phyloP scores from a whole-genome alignment of 495 filamentous ascomycete genomes.

The Platismatia glauca region DNA sequence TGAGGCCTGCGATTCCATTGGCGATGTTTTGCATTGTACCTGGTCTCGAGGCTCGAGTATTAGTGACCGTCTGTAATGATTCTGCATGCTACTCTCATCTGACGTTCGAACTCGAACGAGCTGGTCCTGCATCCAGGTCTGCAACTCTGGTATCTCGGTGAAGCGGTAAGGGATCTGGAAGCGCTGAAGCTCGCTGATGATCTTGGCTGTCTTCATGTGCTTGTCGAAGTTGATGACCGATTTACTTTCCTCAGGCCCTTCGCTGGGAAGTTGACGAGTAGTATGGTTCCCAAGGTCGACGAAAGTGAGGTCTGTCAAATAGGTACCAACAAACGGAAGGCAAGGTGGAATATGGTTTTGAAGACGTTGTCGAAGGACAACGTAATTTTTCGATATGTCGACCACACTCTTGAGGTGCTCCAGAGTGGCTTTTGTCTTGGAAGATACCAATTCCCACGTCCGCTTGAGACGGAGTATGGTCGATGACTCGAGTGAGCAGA shows the following conservation, averaged over 20 bases:
- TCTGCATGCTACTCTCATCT: constrained; percentile 71
- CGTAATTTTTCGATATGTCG: constrained; percentile 84
- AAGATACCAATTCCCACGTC: constrained; percentile 87
- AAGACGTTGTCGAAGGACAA: constrained; percentile 77
- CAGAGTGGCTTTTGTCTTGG: constrained; percentile 72
- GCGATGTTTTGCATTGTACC: constrained; percentile 17
- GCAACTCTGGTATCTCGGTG: constrained; percentile 75
- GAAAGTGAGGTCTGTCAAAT: constrained; percentile 70
- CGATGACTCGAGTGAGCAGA: constrained; percentile 84
- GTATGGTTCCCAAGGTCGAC: constrained; percentile 92
- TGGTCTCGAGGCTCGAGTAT: constrained; percentile 76
- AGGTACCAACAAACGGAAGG: constrained; percentile 93
- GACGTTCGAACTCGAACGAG: constrained; percentile 70
- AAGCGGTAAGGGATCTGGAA: constrained; percentile 96
- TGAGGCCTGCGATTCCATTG: constrained; percentile 13
- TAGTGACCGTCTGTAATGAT: constrained; percentile 79
- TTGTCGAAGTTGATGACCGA: constrained; percentile 98
- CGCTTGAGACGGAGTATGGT: constrained; percentile 83
- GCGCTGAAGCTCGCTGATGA: constrained; percentile 90
- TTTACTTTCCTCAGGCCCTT: constrained; percentile 45
- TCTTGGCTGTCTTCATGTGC: constrained; percentile 84
- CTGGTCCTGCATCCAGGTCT: constrained; percentile 86
- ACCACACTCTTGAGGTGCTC: constrained; percentile 71
- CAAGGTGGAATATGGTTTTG: constrained; percentile 87
- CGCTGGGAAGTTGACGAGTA: constrained; percentile 37